phyloP scores from a whole-genome alignment of 2,329 filamentous ascomycete genomes.

The Bipolaris bicolor region DNA sequence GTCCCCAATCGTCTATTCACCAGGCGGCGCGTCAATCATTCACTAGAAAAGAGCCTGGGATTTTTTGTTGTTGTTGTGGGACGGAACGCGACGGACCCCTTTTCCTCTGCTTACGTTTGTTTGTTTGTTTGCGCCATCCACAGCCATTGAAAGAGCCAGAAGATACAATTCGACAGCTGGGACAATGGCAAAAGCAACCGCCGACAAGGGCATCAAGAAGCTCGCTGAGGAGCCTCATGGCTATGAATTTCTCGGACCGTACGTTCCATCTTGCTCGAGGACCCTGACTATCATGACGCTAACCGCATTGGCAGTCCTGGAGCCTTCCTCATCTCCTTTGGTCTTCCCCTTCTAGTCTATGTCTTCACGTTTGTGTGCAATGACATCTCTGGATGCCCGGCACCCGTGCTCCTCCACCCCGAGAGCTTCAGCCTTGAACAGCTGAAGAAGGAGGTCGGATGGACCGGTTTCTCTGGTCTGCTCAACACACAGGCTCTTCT shows the following conservation, averaged over 20 bases:
- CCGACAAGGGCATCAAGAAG: conserved; percentile 22
- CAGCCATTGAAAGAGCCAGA: conserved; percentile 10
- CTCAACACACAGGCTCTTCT: conserved; percentile 71
- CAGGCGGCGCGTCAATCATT: conserved; percentile 10
- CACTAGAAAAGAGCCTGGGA: not conserved
- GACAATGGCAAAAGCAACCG: conserved; percentile 41
- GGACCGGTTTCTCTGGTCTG: conserved; percentile 77
- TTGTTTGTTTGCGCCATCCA: conserved; percentile 8
- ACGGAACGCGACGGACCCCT: conserved; percentile 20
- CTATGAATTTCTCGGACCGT: conserved; percentile 52
- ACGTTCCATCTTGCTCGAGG: conserved; percentile 22
- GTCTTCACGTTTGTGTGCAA: conserved; percentile 86
- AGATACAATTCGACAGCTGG: conserved; percentile 3
- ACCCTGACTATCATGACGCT: conserved; percentile 11
- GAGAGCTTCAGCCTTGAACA: conserved; percentile 72
- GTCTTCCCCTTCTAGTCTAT: conserved; percentile 80
- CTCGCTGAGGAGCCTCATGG: conserved; percentile 43
- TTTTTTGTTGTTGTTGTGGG: conserved; percentile 9
- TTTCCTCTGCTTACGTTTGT: conserved; percentile 13
- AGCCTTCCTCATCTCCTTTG: conserved; percentile 77
- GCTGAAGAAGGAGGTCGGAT: conserved; percentile 81
- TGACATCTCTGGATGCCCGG: conserved; percentile 88
- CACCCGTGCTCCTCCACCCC: conserved; percentile 77
- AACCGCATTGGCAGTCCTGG: conserved; percentile 65
- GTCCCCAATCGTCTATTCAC: not conserved